Conservation (phyloP, 2,329 filamentous ascomycete species). For the Colletotrichum higginsianum region DNA sequence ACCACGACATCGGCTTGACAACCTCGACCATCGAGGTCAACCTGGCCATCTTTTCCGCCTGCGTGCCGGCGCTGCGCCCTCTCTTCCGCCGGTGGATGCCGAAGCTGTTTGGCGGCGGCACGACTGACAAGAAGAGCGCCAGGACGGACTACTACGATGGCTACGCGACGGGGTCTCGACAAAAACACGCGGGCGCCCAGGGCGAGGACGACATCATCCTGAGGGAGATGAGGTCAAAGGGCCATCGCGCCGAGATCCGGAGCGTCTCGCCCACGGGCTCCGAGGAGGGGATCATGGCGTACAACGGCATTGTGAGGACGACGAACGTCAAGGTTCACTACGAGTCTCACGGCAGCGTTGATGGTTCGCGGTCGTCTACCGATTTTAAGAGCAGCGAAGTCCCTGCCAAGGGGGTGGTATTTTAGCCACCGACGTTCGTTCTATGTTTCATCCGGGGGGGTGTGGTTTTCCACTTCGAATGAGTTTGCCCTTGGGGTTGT, state of each 20-base stretch:
- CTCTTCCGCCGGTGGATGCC: slow-evolving; percentile 51
- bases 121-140: slow-evolving; percentile 7
- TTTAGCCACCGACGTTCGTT: too few species aligned
- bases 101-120: slow-evolving; percentile 43
- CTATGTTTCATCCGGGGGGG: too few species aligned
- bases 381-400: too few species aligned
- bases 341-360: neutral
- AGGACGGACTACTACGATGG: slow-evolving; percentile 8
- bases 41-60: slow-evolving; percentile 56
- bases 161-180: too few species aligned
- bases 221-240: too few species aligned
- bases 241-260: slow-evolving; percentile 50
- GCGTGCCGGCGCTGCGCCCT: slow-evolving; percentile 55
- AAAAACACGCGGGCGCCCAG: too few species aligned
- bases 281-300: slow-evolving; percentile 59
- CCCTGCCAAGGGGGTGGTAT: too few species aligned
- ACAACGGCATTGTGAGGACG: slow-evolving; percentile 54
- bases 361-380: too few species aligned
- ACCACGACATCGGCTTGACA: slow-evolving; percentile 50
- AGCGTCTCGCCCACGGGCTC: slow-evolving; percentile 52
- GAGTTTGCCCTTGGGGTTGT: too few species aligned
- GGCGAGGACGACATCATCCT: too few species aligned
- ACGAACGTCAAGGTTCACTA: slow-evolving; percentile 31
- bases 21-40: slow-evolving; percentile 55
- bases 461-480: too few species aligned